Conservation (phyloP, 306 rosid species). For the Sphenostylis stenocarpa region DNA sequence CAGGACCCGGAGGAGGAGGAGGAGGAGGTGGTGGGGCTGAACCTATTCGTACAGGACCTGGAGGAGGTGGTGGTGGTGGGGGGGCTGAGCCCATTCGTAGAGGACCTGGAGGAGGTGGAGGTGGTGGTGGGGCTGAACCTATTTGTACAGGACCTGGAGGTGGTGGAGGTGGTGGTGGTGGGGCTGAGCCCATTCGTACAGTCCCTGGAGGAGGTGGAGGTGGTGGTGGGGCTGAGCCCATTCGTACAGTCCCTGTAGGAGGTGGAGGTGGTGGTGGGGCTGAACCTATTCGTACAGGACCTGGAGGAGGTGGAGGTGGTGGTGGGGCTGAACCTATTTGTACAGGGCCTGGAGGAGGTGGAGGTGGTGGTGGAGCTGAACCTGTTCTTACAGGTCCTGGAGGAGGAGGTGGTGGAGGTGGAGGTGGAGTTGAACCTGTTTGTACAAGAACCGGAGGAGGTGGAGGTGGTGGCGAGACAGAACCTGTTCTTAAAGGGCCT, state of each 20-base stretch:
- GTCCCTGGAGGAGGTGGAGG: slow-evolving; percentile 11
- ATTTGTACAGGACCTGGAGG: slow-evolving; percentile 12
- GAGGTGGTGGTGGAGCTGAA: not conserved
- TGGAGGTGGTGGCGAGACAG: slow-evolving; percentile 31
- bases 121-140: slow-evolving; percentile 2
- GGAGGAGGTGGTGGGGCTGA: slow-evolving; percentile 30
- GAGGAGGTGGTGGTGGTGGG: slow-evolving; percentile 19
- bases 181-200: not conserved
- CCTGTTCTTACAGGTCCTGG: slow-evolving; percentile 18
- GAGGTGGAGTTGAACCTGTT: not conserved
- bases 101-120: slow-evolving; percentile 33
- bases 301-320: slow-evolving; percentile 17
- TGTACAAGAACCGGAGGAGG: not conserved
- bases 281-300: not conserved
- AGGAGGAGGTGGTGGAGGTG: slow-evolving; percentile 38
- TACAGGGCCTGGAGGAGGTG: slow-evolving; percentile 31
- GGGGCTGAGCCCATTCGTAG: not conserved
- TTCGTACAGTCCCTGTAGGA: slow-evolving; percentile 31
- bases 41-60: not conserved
- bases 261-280: slow-evolving; percentile 21
- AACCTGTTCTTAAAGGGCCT: not conserved
- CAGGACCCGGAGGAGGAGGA: slow-evolving; percentile 32
- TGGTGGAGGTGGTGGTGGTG: slow-evolving; percentile 25
- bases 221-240: slow-evolving; percentile 26
- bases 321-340: not conserved